Conservation (phyloP, 2,329 filamentous ascomycete species). For the Penicillium sp. region DNA sequence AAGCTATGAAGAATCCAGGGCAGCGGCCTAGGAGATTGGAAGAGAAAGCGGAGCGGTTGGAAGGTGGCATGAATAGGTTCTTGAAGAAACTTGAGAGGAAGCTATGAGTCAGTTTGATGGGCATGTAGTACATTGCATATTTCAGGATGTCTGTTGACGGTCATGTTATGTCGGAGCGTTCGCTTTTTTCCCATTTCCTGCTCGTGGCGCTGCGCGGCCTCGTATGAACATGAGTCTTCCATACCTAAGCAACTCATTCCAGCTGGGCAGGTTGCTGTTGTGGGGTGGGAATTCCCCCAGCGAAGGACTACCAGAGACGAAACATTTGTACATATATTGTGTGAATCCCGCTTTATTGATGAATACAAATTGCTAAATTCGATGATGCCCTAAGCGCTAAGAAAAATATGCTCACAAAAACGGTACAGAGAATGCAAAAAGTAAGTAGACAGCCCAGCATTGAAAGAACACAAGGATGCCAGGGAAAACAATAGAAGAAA, state of each 20-base stretch:
- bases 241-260: too few species aligned
- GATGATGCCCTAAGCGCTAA: constrained; percentile 12
- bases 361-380: constrained; percentile 12
- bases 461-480: constrained; percentile 1
- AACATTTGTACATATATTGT: background rate
- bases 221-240: background rate
- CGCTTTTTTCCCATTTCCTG: background rate
- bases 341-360: constrained; percentile 7
- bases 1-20: constrained; percentile 34
- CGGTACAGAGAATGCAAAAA: constrained; percentile 11
- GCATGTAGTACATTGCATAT: background rate
- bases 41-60: constrained; percentile 40
- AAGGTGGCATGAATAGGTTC: constrained; percentile 47
- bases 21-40: constrained; percentile 41
- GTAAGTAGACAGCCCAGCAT: constrained; percentile 3
- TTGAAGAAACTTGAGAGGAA: constrained; percentile 50
- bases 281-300: background rate
- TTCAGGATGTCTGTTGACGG: background rate
- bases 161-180: background rate
- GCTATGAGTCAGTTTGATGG: constrained; percentile 20
- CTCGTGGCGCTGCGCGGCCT: background rate
- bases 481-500: background rate
- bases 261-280: too few species aligned
- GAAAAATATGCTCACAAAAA: constrained; percentile 12
- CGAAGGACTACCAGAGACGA: too few species aligned